A percentile compares a stretch with the other conserved stretches of the same genome.
Evolutionary conservation across 345 rosid species (phyloP).

Genomic region (Fremontodendron californicum): DNA sequence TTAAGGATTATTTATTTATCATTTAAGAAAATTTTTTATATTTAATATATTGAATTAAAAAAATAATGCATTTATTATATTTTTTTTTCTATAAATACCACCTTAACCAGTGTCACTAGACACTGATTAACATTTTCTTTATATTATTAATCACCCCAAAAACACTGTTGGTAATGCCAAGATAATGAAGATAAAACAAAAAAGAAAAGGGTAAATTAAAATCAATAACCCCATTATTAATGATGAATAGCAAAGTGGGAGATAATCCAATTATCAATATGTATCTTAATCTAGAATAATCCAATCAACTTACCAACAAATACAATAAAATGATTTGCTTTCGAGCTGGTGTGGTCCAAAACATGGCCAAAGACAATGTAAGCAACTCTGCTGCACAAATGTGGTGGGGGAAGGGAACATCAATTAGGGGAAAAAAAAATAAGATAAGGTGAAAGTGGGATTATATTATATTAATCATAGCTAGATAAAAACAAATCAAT

Average conservation of each 20-base stretch:
- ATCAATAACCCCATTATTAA: not conserved
- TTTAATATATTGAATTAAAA: no score
- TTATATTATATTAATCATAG: not conserved
- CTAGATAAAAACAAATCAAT: not conserved
- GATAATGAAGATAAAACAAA: not conserved
- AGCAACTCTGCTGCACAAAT: not conserved
- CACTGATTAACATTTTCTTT: no score
- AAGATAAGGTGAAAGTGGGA: not conserved
- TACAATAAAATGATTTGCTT: not conserved
- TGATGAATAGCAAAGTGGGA: not conserved
- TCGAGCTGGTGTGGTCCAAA: constrained; percentile 17
- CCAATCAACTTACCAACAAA: constrained; percentile 12
- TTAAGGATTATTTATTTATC: no score
- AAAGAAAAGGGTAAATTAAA: not conserved
- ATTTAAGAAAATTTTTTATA: no score
- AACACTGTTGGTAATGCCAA: not conserved
- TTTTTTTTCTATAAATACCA: no score
- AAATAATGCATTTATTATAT: no score
- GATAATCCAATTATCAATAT: not conserved
- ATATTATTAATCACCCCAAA: constrained; percentile 6
- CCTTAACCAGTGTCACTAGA: no score
- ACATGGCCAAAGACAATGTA: not conserved
- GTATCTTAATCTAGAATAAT: constrained; percentile 13
- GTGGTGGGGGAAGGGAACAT: not conserved
- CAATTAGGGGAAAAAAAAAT: not conserved